Evolutionary conservation across 2,329 filamentous ascomycete genomes (phyloP).

Genomic region (Trichoderma arundinaceum): DNA sequence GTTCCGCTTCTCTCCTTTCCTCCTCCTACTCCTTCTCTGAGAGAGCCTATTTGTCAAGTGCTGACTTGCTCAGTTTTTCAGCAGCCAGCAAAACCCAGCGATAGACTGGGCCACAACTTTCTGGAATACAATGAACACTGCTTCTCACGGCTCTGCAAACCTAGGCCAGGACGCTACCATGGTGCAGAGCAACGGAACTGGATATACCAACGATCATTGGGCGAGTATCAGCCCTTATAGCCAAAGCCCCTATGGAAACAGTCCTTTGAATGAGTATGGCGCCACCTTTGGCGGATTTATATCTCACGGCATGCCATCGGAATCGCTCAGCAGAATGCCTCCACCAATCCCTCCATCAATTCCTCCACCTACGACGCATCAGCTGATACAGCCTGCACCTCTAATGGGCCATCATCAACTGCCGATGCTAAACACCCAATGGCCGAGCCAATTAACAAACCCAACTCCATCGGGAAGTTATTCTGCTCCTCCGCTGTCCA

Average conservation of each 20-base stretch:
- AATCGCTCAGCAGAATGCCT: conserved; percentile 58
- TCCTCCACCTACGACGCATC: conserved; percentile 37
- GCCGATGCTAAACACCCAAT: conserved; percentile 73
- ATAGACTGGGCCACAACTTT: conserved; percentile 26
- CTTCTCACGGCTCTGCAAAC: conserved; percentile 41
- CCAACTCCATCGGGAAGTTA: conserved; percentile 61
- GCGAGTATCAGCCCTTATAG: conserved; percentile 66
- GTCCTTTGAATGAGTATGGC: conserved; percentile 69
- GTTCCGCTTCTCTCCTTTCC: conserved; percentile 16
- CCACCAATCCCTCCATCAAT: conserved; percentile 59
- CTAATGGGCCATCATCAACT: conserved; percentile 64
- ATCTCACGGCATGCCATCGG: conserved; percentile 57
- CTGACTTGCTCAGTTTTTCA: conserved; percentile 28
- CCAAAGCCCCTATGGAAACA: conserved; percentile 59
- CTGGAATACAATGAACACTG: conserved; percentile 44
- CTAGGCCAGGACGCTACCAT: conserved; percentile 44
- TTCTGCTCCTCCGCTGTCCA: conserved; percentile 62
- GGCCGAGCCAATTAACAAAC: conserved; percentile 83
- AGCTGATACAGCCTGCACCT: conserved; percentile 43
- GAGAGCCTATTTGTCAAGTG: conserved; percentile 27
- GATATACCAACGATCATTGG: conserved; percentile 57
- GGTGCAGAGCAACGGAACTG: conserved; percentile 42
- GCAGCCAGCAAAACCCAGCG: conserved; percentile 26
- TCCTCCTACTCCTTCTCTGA: not conserved
- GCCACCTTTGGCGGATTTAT: conserved; percentile 62